Evolutionary conservation across 257 asterid species (phyloP), one percentile per base, ranked within the genome.

Genomic region (Solanum virginianum): DNA sequence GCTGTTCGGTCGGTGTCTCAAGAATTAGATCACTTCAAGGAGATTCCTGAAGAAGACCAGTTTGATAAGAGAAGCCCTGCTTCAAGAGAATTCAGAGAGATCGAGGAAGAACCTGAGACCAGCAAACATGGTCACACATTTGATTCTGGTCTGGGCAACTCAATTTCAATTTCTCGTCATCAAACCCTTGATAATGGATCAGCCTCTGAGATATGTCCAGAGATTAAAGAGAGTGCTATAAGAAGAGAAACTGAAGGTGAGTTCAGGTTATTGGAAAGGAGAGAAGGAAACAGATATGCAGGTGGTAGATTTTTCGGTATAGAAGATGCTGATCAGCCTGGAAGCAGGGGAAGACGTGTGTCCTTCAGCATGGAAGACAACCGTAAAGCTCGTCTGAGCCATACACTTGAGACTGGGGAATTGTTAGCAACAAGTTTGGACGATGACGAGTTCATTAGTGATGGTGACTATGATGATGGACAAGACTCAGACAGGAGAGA

Each of bases 231-330:
- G 88, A 96, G 97, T 85, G 97, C 98, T 24, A 95, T 97, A 88
- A 92, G 98, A 88, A 89, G 99, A 88, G 99, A 97, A 89, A 95
- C 98, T 12, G 99, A 95, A 88, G 99, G 99, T 16, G 99, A 94
- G 59, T 97, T 95, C 88, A 89, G 99, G 85, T 89, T 97, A 47
- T 90, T 95, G 65, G 99, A 93, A 86, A 92, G 98, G 93, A 94
- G 99, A 56, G 98, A 97, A 87, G 89, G 93, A 81, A 95, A 91
- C 86, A 90, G 95, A 89, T 90, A 85, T 57, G 93, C 92, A 4
- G 98, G 94, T 36, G 96, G 97, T 24, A 92, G 98, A 88, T 91
- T 97, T 83, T 95, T 95, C 29, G 95, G 99, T 65, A 93, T 94
- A 83, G 99, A 97, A 65, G 99, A 95, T 89, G 88, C 80, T 12